phyloP scores from a whole-genome alignment of 2,329 filamentous ascomycete genomes.

The Mycosphaerella sp. region DNA sequence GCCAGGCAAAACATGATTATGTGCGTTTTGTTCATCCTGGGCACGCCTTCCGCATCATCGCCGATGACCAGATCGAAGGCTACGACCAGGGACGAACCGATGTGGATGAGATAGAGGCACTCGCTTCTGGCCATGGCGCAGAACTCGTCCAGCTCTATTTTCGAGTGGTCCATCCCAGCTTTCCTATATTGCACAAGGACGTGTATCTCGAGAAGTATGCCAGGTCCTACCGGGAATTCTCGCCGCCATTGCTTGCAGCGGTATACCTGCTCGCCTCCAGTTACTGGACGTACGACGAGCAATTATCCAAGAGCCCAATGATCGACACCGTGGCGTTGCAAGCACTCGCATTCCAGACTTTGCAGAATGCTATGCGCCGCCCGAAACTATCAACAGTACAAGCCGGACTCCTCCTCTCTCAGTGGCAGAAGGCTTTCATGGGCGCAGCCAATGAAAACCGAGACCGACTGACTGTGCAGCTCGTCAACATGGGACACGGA shows the following conservation, averaged over 20 bases:
- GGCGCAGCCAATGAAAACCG: conserved; percentile 19
- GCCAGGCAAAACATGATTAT: conserved; percentile 7
- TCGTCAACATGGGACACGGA: conserved; percentile 37
- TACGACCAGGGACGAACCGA: conserved; percentile 39
- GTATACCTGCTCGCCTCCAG: conserved; percentile 58
- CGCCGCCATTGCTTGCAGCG: conserved; percentile 53
- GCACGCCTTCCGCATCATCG: conserved; percentile 71
- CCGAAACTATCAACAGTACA: conserved; percentile 41
- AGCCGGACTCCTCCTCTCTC: conserved; percentile 36
- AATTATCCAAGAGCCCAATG: conserved; percentile 43
- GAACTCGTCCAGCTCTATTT: conserved; percentile 71
- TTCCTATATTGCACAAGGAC: conserved; percentile 55
- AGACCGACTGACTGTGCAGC: conserved; percentile 32
- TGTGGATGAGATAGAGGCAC: conserved; percentile 61
- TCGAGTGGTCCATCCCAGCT: conserved; percentile 53
- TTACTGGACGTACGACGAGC: conserved; percentile 55
- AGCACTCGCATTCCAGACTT: conserved; percentile 34
- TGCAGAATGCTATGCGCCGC: conserved; percentile 35
- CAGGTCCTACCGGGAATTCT: conserved; percentile 53
- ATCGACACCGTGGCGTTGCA: conserved; percentile 37
- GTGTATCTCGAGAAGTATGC: conserved; percentile 58
- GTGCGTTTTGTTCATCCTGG: conserved; percentile 66
- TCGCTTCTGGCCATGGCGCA: conserved; percentile 64
- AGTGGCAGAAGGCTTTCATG: conserved; percentile 33
- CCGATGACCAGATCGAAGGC: conserved; percentile 34